Evolutionary conservation across 345 rosid species (phyloP), one percentile per base, ranked within the genome.

Genomic region (Kandelia obovata): DNA sequence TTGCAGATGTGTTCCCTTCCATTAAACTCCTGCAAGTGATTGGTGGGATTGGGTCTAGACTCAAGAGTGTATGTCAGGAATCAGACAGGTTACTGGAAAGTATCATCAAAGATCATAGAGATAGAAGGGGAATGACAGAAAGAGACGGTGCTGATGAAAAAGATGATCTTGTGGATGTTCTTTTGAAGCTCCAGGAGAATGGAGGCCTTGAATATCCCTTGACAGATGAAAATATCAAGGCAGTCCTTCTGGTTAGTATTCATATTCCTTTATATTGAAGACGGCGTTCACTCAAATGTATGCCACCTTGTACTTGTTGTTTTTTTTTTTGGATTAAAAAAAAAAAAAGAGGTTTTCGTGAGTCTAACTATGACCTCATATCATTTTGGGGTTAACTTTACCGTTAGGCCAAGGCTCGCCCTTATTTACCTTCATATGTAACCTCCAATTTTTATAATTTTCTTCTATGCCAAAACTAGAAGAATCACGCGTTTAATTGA

Each of bases 91-190:
- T 55, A 55, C 28, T 55, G 25, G 30, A 23, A 21, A 55, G 10
- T 13, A 23, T 55, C 58, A 21, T 55, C 28, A 21, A 55, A n/a
- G 58, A 55, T 21, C 58, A 55, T 55, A 55, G 27, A 55, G 58
- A 21, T 13, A 23, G 15, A 0, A 55, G 1, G 58, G 25, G 25
- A 13, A 26, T 11, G 6, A 55, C 25, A 9, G 58, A 9, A 25
- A 13, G 21, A 9, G 15, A 5, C 9, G 58, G 15, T 2, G 15
- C 23, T 0, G 15, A 2, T 2, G 58, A 2, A 55, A 10, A 26
- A 9, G 58, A 55, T 55, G 58, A 55, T 55, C 58, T 55, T 3
- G 58, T 55, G 3, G 58, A 55, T 23, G 58, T 55, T 55, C 58
- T 55, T 55, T 26, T 55, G 58, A 55, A 55, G 25, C 58, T 55